Percentiles rank a stretch among this genome's conserved stretches.
These are phyloP conservation scores for Argentina anserina DNA, from an alignment of 306 rosid species.

Conservation along the genomic window DNA sequence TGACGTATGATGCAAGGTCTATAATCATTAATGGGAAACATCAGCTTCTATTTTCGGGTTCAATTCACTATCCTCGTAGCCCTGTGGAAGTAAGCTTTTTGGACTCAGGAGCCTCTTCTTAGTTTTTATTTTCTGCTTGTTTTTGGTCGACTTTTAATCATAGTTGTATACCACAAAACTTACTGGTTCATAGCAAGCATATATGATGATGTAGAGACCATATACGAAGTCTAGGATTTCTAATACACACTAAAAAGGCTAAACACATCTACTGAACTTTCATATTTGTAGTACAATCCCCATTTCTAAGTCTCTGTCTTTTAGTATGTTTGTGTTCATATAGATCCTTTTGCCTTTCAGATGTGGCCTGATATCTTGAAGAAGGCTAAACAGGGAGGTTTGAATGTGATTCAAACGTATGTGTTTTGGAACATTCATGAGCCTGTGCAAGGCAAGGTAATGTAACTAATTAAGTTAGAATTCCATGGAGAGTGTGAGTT, in stretches of 20 bases:
- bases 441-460: slow-evolving; percentile 65
- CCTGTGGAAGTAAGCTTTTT: slow-evolving; percentile 50
- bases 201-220: not conserved
- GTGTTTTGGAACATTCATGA: slow-evolving; percentile 93
- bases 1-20: slow-evolving; percentile 62
- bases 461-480: not conserved
- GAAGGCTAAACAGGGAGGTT: slow-evolving; percentile 72
- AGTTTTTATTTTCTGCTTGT: not conserved
- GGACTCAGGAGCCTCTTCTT: not conserved
- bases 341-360: slow-evolving; percentile 30
- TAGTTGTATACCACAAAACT: not conserved
- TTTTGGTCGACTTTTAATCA: not conserved
- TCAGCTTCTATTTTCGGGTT: slow-evolving; percentile 74
- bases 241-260: no score
- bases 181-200: not conserved
- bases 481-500: not conserved
- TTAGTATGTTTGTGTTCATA: not conserved
- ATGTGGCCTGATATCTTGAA: slow-evolving; percentile 71
- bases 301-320: not conserved
- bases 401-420: slow-evolving; percentile 80
- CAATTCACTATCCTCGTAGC: slow-evolving; percentile 82
- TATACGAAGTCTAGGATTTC: not conserved
- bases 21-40: slow-evolving; percentile 56
- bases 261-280: not conserved
- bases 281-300: not conserved